Conservation (phyloP, 768 basidiomycete species). For the Hysterangium stoloniferum region DNA sequence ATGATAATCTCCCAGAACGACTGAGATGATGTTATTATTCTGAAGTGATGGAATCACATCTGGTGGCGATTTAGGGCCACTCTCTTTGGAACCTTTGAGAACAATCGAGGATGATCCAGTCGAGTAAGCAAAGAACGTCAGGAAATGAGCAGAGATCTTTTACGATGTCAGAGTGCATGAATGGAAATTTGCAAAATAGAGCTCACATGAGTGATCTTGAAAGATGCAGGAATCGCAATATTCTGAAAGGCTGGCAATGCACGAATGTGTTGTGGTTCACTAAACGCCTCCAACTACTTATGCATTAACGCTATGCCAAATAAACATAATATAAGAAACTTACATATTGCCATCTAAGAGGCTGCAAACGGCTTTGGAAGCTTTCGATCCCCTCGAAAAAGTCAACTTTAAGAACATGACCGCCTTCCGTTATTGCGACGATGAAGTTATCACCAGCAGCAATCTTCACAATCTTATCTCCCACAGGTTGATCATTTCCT, state of each 20-base stretch:
- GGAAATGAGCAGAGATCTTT: constrained; percentile 80
- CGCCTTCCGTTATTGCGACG: constrained; percentile 72
- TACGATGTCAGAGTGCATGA: constrained; percentile 17
- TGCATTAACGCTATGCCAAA: neutral
- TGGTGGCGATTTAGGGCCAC: constrained; percentile 44
- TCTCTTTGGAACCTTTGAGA: constrained; percentile 47
- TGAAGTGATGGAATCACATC: constrained; percentile 67
- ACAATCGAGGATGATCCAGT: constrained; percentile 64
- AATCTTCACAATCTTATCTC: constrained; percentile 60
- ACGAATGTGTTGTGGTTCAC: constrained; percentile 47
- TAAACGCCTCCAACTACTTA: constrained; percentile 63
- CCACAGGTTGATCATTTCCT: constrained; percentile 18
- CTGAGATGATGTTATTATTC: constrained; percentile 70
- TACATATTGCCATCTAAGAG: constrained; percentile 66
- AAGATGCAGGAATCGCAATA: constrained; percentile 29
- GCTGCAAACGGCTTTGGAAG: constrained; percentile 15
- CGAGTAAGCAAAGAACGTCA: constrained; percentile 77
- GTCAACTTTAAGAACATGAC: constrained; percentile 65
- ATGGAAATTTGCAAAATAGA: constrained; percentile 4
- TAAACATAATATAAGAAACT: constrained; percentile 19
- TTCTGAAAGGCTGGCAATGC: constrained; percentile 36
- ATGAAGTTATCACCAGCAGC: constrained; percentile 69
- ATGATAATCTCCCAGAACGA: constrained; percentile 91
- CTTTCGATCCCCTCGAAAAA: constrained; percentile 35
- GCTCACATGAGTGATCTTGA: constrained; percentile 75